A percentile compares a stretch with the other conserved stretches of the same genome.
phyloP scores from a whole-genome alignment of 139 green algal species.

The Diplosphaera chodatii region DNA sequence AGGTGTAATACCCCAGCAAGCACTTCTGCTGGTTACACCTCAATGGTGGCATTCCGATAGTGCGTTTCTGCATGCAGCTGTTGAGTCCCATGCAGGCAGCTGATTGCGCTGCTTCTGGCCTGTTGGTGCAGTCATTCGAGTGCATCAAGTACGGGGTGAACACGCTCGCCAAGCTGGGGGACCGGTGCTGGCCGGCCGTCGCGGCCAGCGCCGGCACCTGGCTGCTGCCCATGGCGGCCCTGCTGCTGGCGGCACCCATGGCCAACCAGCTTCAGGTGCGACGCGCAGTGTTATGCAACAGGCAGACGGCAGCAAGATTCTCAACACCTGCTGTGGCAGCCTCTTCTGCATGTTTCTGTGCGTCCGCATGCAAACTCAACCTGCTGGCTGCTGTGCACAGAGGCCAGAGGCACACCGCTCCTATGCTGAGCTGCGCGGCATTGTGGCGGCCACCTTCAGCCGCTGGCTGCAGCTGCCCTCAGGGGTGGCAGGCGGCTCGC shows the following conservation, averaged over 20 bases:
- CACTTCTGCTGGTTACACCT: too few species aligned
- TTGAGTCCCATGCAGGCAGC: too few species aligned
- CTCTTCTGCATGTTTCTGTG: neutral
- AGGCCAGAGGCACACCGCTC: neutral
- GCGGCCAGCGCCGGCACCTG: neutral
- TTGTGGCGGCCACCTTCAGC: neutral
- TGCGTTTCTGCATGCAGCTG: too few species aligned
- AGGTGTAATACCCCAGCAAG: neutral
- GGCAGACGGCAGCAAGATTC: too few species aligned
- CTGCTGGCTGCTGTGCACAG: neutral
- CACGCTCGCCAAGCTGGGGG: neutral
- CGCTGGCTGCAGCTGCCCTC: neutral
- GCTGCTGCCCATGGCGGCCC: neutral
- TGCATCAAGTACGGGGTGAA: neutral
- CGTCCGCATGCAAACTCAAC: neutral
- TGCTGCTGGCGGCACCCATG: neutral
- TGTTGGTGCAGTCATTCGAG: neutral
- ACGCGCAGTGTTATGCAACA: too few species aligned
- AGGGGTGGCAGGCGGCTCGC: too few species aligned
- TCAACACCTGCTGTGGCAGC: neutral
- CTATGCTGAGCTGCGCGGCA: neutral
- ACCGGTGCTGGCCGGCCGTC: neutral
- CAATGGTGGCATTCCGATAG: too few species aligned
- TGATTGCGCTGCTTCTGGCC: too few species aligned
- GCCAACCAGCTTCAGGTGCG: neutral